phyloP scores from a whole-genome alignment of 768 basidiomycete species.

The Lactifluus hygrophoroides region DNA sequence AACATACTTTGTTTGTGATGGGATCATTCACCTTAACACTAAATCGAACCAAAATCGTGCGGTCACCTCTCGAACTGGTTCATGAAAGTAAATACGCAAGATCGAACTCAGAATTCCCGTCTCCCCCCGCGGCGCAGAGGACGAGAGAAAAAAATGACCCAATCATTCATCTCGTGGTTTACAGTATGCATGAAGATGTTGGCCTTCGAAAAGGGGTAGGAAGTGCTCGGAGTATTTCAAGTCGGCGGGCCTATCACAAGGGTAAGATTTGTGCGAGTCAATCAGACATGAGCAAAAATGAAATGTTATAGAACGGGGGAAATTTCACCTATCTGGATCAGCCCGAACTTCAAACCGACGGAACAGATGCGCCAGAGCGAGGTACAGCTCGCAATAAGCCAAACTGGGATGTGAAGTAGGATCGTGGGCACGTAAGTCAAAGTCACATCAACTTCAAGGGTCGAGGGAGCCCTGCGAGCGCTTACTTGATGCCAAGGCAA shows the following conservation, averaged over 20 bases:
- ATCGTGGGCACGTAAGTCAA: too few relatives aligned
- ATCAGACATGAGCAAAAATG: background rate
- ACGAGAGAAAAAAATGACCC: too few relatives aligned
- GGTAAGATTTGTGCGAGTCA: background rate
- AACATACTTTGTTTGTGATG: too few relatives aligned
- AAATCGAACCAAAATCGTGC: too few relatives aligned
- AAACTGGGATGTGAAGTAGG: constrained; percentile 8
- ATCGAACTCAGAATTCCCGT: too few relatives aligned
- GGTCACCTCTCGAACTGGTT: too few relatives aligned
- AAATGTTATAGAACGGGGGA: background rate
- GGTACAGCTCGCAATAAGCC: constrained; percentile 21
- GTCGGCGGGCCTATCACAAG: constrained; percentile 1
- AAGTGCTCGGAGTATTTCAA: constrained; percentile 13
- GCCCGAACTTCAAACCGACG: constrained; percentile 22
- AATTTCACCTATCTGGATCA: background rate
- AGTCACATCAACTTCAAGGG: background rate
- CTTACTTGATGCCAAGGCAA: constrained; percentile 21
- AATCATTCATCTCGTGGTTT: constrained; percentile 6
- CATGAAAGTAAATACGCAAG: too few relatives aligned
- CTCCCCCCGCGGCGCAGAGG: too few relatives aligned
- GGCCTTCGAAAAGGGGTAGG: constrained; percentile 7
- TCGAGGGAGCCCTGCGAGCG: background rate
- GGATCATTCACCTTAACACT: too few relatives aligned
- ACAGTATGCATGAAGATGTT: constrained; percentile 14
- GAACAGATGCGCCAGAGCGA: constrained; percentile 20